Conservation (phyloP, 208 protist genomes). For the Trypanosoma conorhini region DNA sequence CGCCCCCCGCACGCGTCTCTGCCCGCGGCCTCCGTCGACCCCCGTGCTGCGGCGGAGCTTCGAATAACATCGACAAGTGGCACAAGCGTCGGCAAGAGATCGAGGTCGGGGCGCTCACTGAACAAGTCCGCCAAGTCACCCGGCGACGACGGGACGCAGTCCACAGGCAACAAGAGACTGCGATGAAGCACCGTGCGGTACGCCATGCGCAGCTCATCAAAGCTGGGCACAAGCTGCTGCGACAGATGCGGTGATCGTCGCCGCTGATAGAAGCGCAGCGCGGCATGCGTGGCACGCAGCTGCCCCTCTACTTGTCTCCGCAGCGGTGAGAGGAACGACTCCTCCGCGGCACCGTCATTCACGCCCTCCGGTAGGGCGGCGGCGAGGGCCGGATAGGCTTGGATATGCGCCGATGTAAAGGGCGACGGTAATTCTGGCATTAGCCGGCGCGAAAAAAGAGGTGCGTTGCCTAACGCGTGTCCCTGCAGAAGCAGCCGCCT, state of each 20-base stretch:
- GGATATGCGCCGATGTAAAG: slow-evolving; percentile 27
- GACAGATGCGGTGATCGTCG: slow-evolving; percentile 23
- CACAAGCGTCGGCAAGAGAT: slow-evolving; percentile 73
- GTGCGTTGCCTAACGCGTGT: slow-evolving; percentile 22
- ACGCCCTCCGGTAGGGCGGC: slow-evolving; percentile 11
- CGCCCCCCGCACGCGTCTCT: not conserved
- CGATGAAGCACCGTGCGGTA: slow-evolving; percentile 66
- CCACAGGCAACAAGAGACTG: slow-evolving; percentile 60
- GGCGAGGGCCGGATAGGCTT: slow-evolving; percentile 32
- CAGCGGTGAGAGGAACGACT: slow-evolving; percentile 8
- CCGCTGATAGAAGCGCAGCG: slow-evolving; percentile 45
- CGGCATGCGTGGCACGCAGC: slow-evolving; percentile 33
- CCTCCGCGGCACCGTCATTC: slow-evolving; percentile 2
- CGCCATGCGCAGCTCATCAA: slow-evolving; percentile 39
- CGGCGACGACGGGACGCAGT: slow-evolving; percentile 73
- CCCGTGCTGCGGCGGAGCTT: not conserved
- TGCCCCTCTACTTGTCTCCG: slow-evolving; percentile 23
- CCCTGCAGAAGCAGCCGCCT: slow-evolving; percentile 33
- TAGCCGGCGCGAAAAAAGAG: slow-evolving; percentile 34
- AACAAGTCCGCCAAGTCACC: slow-evolving; percentile 68
- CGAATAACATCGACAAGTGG: slow-evolving; percentile 77
- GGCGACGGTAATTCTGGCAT: slow-evolving; percentile 35
- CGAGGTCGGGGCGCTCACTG: slow-evolving; percentile 35
- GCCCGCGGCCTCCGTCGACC: not conserved
- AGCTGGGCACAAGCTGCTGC: slow-evolving; percentile 22